These are phyloP conservation scores for Grigorovia yakushimaensis DNA, from an alignment of 805 yeast species.

Conservation along the genomic window DNA sequence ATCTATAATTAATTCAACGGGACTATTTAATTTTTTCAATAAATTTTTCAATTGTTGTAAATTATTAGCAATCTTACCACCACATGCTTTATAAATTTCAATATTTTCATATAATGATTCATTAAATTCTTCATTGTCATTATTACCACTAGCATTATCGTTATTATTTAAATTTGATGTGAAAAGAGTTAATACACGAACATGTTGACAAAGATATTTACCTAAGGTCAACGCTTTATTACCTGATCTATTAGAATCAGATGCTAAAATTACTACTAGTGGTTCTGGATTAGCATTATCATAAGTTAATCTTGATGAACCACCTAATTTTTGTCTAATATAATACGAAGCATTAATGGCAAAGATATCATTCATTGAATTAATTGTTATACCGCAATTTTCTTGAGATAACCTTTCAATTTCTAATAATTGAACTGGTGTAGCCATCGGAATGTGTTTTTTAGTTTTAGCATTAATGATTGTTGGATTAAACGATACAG, in stretches of 20 bases:
- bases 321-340: constrained; percentile 57
- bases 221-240: constrained; percentile 69
- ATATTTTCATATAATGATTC: constrained; percentile 38
- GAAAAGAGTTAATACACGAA: constrained; percentile 50
- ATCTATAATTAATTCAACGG: constrained; percentile 72
- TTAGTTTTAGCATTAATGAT: constrained; percentile 15
- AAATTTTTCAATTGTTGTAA: constrained; percentile 30
- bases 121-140: constrained; percentile 1
- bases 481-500: constrained; percentile 9
- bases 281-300: constrained; percentile 77
- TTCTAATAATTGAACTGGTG: constrained; percentile 72
- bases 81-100: constrained; percentile 45
- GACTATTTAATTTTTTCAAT: constrained; percentile 47
- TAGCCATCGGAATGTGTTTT: constrained; percentile 44
- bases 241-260: constrained; percentile 63
- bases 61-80: constrained; percentile 53
- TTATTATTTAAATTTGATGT: constrained; percentile 22
- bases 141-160: constrained; percentile 7
- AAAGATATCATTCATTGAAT: constrained; percentile 50
- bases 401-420: constrained; percentile 53
- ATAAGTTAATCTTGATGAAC: constrained; percentile 50
- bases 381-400: constrained; percentile 40
- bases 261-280: constrained; percentile 56
- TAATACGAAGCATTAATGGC: constrained; percentile 56
- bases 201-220: constrained; percentile 60